Evolutionary conservation across 2,329 filamentous ascomycete species (phyloP).

Genomic region (Cytospora schulzeri): DNA sequence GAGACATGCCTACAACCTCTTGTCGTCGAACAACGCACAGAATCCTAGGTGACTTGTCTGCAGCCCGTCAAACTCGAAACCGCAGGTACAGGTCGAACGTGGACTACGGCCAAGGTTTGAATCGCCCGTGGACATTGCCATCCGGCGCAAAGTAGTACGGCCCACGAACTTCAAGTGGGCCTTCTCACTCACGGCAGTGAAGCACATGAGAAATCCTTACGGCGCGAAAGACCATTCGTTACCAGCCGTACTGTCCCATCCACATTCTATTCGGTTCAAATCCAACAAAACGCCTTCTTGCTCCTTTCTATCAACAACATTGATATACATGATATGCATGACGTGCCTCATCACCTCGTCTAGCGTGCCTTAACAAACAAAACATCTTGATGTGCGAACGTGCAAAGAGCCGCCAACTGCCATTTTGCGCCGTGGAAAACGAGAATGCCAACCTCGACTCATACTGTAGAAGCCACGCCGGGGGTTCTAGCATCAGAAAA

Average conservation of each 20-base stretch:
- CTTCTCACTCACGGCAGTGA: background rate
- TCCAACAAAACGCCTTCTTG: background rate
- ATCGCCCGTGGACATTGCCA: background rate
- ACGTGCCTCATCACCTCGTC: background rate
- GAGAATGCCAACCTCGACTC: background rate
- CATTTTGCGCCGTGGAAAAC: background rate
- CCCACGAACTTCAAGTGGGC: background rate
- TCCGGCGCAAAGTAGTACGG: background rate
- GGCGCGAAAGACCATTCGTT: background rate
- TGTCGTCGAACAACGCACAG: background rate
- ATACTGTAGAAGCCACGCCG: background rate
- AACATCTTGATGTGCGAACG: background rate
- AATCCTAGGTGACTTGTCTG: background rate
- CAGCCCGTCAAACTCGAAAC: background rate
- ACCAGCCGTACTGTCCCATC: background rate
- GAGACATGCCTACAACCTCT: background rate
- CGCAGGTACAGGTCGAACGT: background rate
- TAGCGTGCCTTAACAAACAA: background rate
- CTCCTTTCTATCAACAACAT: background rate
- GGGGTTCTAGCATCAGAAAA: background rate
- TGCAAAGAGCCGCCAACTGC: slow-evolving; percentile 4
- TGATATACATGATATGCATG: background rate
- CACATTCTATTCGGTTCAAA: background rate
- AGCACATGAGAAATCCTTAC: background rate
- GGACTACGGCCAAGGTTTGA: background rate